Percentiles rank a stretch among this genome's conserved stretches.
phyloP scores from a whole-genome alignment of 2,329 filamentous ascomycete species.

The Epichloe scottii region DNA sequence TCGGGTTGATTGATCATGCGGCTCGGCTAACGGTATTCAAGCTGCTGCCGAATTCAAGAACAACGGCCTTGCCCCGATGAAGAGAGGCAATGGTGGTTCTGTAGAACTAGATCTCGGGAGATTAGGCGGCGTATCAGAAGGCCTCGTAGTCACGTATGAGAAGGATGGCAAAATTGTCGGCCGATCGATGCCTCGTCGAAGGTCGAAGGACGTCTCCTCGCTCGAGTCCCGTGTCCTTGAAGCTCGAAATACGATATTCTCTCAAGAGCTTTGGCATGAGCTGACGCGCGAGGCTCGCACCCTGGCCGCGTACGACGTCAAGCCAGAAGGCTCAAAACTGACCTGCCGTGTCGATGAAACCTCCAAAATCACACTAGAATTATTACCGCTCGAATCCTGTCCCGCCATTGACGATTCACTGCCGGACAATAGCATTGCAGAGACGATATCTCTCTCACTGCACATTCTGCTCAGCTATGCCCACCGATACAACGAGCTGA shows the following conservation, averaged over 20 bases:
- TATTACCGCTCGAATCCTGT: slow-evolving; percentile 45
- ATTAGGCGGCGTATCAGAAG: slow-evolving; percentile 38
- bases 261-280: slow-evolving; percentile 85
- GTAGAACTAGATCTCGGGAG: slow-evolving; percentile 58
- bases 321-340: slow-evolving; percentile 45
- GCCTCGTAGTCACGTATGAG: slow-evolving; percentile 56
- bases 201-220: slow-evolving; percentile 36
- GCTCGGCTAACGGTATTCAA: slow-evolving; percentile 9
- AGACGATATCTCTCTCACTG: slow-evolving; percentile 53
- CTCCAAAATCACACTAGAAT: slow-evolving; percentile 50
- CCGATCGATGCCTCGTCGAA: slow-evolving; percentile 36
- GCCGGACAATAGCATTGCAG: slow-evolving; percentile 41
- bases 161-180: slow-evolving; percentile 47
- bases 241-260: slow-evolving; percentile 66
- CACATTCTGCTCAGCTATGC: slow-evolving; percentile 67
- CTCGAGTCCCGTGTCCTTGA: slow-evolving; percentile 59
- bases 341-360: slow-evolving; percentile 39
- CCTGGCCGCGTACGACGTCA: slow-evolving; percentile 58
- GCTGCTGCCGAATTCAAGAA: slow-evolving; percentile 47
- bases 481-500: slow-evolving; percentile 62
- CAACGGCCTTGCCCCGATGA: slow-evolving; percentile 69
- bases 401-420: slow-evolving; percentile 19
- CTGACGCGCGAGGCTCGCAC: slow-evolving; percentile 68
- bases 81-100: slow-evolving; percentile 60
- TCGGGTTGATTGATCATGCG: neutral